Evolutionary conservation across 257 asterid genomes (phyloP).

Genomic region (Petrea volubilis): DNA sequence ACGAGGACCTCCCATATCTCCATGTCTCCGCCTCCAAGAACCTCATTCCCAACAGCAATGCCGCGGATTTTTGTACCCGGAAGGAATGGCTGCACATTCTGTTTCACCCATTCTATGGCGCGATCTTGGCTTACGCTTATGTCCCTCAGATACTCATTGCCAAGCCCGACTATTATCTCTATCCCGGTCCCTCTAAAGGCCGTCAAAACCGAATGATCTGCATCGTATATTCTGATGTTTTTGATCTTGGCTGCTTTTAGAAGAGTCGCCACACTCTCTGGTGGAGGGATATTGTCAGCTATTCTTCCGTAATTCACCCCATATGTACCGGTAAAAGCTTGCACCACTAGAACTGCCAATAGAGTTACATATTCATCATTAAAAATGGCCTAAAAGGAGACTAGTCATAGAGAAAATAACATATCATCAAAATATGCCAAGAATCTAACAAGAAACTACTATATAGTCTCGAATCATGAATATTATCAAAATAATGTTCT

Average conservation of each 20-base stretch:
- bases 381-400: background rate
- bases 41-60: constrained; percentile 75
- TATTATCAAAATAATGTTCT: no score
- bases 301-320: constrained; percentile 76
- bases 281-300: constrained; percentile 70
- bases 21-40: constrained; percentile 46
- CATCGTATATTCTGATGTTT: constrained; percentile 64
- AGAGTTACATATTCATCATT: background rate
- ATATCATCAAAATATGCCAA: no score
- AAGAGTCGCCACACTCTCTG: constrained; percentile 65
- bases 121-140: constrained; percentile 45
- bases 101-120: constrained; percentile 63
- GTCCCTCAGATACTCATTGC: constrained; percentile 46
- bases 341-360: constrained; percentile 34
- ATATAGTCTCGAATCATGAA: no score
- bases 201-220: constrained; percentile 50
- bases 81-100: constrained; percentile 51
- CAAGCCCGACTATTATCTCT: constrained; percentile 56
- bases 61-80: constrained; percentile 59
- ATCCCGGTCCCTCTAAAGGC: constrained; percentile 60
- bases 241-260: constrained; percentile 56
- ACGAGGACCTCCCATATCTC: constrained; percentile 65
- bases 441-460: no score
- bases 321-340: constrained; percentile 61
- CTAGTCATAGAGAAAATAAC: background rate